phyloP scores from a whole-genome alignment of 23 red algal species.

The Chondrus crispus region DNA sequence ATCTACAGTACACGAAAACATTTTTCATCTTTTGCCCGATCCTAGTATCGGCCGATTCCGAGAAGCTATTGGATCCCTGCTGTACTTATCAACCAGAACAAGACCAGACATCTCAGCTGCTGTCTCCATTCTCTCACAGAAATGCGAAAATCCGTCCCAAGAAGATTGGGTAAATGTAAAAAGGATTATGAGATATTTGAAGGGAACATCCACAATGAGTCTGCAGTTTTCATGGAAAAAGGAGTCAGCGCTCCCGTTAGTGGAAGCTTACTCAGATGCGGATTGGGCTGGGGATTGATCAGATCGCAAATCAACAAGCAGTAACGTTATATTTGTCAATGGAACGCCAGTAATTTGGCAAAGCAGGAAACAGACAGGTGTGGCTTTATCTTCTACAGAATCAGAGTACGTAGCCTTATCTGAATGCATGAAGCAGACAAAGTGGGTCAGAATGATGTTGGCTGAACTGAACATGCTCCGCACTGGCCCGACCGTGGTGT shows the following conservation, averaged over 20 bases:
- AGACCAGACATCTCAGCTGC: background rate
- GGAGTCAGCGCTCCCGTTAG: background rate
- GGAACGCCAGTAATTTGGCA: background rate
- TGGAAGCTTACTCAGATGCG: background rate
- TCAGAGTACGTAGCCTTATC: background rate
- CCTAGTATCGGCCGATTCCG: background rate
- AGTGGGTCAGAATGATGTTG: conserved; percentile 8
- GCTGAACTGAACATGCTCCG: background rate
- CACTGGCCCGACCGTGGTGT: background rate
- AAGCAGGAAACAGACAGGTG: background rate
- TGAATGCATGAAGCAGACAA: background rate
- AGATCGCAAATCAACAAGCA: conserved; percentile 12
- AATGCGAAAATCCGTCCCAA: background rate
- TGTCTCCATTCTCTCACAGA: background rate
- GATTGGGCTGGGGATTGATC: conserved; percentile 7
- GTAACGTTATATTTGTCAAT: background rate
- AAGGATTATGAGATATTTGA: conserved; percentile 3
- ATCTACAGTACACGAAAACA: too few relatives aligned
- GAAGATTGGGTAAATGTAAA: background rate
- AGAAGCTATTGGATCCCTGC: background rate
- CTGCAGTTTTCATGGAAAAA: background rate
- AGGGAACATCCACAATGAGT: background rate
- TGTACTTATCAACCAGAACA: background rate
- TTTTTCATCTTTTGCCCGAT: too few relatives aligned
- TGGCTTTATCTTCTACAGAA: background rate